phyloP scores from a whole-genome alignment of 805 yeast species.

The Nakazawaea ambrosiae region DNA sequence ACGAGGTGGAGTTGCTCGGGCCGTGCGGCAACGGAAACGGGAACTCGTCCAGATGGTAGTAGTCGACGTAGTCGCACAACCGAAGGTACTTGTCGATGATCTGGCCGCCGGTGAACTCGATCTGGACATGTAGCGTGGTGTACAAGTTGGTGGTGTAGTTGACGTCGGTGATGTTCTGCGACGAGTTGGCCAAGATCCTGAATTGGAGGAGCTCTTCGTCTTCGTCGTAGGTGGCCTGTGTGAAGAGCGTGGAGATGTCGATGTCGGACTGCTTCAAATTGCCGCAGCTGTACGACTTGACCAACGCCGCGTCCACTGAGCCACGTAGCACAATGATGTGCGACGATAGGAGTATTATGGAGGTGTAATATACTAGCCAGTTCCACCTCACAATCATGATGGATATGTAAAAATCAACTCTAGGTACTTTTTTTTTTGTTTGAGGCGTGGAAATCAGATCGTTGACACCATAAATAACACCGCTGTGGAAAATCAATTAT shows the following conservation, averaged over 20 bases:
- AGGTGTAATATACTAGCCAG: too few relatives aligned
- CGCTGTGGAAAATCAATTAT: too few relatives aligned
- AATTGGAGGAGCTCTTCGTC: constrained; percentile 9
- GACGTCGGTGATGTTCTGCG: constrained; percentile 31
- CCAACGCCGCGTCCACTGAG: constrained; percentile 10
- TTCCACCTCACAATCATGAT: too few relatives aligned
- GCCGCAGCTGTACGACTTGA: constrained; percentile 10
- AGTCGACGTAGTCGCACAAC: constrained; percentile 29
- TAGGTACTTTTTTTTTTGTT: too few relatives aligned
- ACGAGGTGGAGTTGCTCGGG: constrained; percentile 27
- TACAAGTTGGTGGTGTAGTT: constrained; percentile 36
- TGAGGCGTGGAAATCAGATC: too few relatives aligned
- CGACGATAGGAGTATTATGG: too few relatives aligned
- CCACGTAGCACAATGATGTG: too few relatives aligned
- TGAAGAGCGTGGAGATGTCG: constrained; percentile 3
- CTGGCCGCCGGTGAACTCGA: constrained; percentile 36
- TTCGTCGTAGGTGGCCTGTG: constrained; percentile 11
- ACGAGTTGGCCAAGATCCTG: constrained; percentile 13
- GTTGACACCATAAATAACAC: too few relatives aligned
- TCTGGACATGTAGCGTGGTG: constrained; percentile 40
- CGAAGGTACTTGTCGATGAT: constrained; percentile 32
- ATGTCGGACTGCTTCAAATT: constrained; percentile 1
- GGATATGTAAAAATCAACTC: too few relatives aligned
- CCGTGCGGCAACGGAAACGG: too few relatives aligned
- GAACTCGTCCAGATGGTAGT: constrained; percentile 1